Conservation (phyloP, 2,329 filamentous ascomycete genomes). For the Teratosphaeria viscida region DNA sequence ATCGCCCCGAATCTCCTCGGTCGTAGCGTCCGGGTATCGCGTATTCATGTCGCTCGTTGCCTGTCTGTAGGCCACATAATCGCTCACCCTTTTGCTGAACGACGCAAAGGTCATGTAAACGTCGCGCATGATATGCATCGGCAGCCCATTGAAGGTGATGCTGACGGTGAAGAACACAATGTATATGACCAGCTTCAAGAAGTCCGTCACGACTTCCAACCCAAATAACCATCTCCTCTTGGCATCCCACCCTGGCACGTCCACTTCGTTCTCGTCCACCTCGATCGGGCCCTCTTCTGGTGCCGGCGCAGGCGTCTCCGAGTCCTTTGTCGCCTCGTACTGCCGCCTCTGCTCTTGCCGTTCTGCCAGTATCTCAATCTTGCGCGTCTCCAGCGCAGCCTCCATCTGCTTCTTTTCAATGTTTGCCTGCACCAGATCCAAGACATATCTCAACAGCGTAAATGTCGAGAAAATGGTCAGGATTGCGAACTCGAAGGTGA, state of each 20-base stretch:
- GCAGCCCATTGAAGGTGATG: conserved; percentile 85
- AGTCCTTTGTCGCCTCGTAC: conserved; percentile 22
- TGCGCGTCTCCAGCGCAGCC: conserved; percentile 56
- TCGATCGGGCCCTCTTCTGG: conserved; percentile 51
- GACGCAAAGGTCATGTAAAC: conserved; percentile 89
- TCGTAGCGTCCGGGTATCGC: conserved; percentile 78
- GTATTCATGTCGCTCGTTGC: conserved; percentile 90
- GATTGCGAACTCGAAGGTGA: conserved; percentile 93
- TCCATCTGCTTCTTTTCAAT: conserved; percentile 66
- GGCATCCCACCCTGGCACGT: conserved; percentile 91
- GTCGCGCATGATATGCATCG: conserved; percentile 93
- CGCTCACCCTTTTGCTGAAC: conserved; percentile 79
- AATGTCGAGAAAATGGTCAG: conserved; percentile 70
- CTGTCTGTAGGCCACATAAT: conserved; percentile 80
- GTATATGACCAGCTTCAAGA: conserved; percentile 84
- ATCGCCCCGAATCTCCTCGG: conserved; percentile 72
- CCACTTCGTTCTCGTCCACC: conserved; percentile 85
- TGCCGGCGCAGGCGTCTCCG: conserved; percentile 23
- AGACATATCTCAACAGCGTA: conserved; percentile 65
- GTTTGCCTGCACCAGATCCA: conserved; percentile 67
- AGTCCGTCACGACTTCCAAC: conserved; percentile 70
- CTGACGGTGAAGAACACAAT: conserved; percentile 87
- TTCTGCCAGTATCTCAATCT: conserved; percentile 50
- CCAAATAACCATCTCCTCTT: conserved; percentile 90
- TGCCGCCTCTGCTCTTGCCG: conserved; percentile 39